Percentiles rank a stretch among this genome's conserved stretches.
phyloP scores from a whole-genome alignment of 805 yeast species.

The Hanseniaspora nectarophila region DNA sequence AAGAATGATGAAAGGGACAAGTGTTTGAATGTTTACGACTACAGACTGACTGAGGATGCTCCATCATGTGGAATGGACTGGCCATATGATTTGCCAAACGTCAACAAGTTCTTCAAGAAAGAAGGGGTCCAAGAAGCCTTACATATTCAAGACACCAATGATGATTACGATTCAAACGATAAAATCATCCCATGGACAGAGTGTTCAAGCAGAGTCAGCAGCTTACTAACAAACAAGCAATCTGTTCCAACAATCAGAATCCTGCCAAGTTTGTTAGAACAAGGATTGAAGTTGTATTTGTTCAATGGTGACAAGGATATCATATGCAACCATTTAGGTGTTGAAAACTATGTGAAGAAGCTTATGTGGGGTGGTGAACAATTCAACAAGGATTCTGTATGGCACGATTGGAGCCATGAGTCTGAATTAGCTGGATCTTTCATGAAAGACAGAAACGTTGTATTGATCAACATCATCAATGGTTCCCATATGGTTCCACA shows the following conservation, averaged over 20 bases:
- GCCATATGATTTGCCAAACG: conserved; percentile 57
- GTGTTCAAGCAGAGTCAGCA: conserved; percentile 53
- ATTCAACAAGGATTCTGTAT: conserved; percentile 26
- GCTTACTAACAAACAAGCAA: conserved; percentile 30
- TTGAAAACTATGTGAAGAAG: conserved; percentile 50
- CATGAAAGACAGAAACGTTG: conserved; percentile 55
- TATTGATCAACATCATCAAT: conserved; percentile 59
- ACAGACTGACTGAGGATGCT: conserved; percentile 52
- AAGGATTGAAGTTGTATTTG: conserved; percentile 49
- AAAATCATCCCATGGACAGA: conserved; percentile 51
- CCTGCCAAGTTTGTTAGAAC: conserved; percentile 51
- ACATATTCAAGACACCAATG: conserved; percentile 33
- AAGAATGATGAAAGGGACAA: conserved; percentile 29
- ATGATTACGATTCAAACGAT: conserved; percentile 20
- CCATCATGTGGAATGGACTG: conserved; percentile 89
- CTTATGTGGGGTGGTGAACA: conserved; percentile 51
- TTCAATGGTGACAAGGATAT: conserved; percentile 84
- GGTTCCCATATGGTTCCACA: conserved; percentile 92
- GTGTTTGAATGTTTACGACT: conserved; percentile 79
- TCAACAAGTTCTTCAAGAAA: conserved; percentile 42
- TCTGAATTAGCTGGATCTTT: conserved; percentile 34
- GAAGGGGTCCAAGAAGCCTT: conserved; percentile 40
- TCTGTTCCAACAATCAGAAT: conserved; percentile 52
- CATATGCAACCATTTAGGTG: conserved; percentile 74
- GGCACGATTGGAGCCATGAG: conserved; percentile 23